These are phyloP conservation scores for Clarireedia paspali DNA, from an alignment of 2,329 filamentous ascomycete genomes.

Conservation along the genomic window DNA sequence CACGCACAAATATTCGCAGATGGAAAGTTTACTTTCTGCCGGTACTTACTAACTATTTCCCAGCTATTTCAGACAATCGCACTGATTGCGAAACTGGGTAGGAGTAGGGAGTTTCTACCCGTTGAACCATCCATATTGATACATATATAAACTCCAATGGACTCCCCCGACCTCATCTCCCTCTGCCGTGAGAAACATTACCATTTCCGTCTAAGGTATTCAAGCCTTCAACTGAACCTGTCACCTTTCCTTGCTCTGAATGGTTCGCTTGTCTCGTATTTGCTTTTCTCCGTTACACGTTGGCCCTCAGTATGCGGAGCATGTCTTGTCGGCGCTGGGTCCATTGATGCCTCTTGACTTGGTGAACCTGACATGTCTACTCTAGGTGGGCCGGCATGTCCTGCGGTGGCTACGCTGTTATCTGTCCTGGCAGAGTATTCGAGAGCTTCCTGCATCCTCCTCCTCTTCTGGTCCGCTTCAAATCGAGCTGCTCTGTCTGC, in stretches of 20 bases:
- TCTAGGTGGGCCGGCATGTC: slow-evolving; percentile 44
- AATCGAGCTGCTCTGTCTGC: slow-evolving; percentile 71
- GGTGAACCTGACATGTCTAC: slow-evolving; percentile 54
- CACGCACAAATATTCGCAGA: neutral
- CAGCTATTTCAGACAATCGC: neutral
- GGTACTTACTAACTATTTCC: neutral
- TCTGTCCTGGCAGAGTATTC: slow-evolving; percentile 37
- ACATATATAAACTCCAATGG: neutral
- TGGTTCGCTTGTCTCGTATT: slow-evolving; percentile 75
- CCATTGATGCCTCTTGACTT: slow-evolving; percentile 60
- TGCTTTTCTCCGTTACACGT: slow-evolving; percentile 68
- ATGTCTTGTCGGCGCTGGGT: slow-evolving; percentile 82
- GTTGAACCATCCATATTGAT: neutral
- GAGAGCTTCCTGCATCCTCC: slow-evolving; percentile 47
- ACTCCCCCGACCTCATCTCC: slow-evolving; percentile 4
- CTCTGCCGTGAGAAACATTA: neutral
- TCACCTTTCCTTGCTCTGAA: slow-evolving; percentile 79
- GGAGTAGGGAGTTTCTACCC: neutral
- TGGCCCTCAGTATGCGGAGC: slow-evolving; percentile 64
- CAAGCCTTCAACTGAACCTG: slow-evolving; percentile 55
- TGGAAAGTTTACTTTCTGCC: neutral
- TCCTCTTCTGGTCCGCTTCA: slow-evolving; percentile 53
- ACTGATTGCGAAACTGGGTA: neutral
- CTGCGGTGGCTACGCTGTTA: slow-evolving; percentile 30
- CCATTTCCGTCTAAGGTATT: neutral